phyloP scores from a whole-genome alignment of 2,329 filamentous ascomycete genomes.

The Graphilbum fragrans region DNA sequence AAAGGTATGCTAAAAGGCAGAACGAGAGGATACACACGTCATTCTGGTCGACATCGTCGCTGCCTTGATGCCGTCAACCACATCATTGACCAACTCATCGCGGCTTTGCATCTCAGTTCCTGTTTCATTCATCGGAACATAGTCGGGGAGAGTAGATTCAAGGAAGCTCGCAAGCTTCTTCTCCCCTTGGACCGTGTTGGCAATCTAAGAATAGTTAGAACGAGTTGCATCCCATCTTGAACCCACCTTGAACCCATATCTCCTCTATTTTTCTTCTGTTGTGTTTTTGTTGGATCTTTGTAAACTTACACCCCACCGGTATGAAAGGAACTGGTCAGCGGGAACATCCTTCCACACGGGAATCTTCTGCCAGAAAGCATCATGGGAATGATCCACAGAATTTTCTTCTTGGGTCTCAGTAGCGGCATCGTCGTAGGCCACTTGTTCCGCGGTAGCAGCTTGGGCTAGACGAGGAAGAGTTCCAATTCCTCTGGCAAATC shows the following conservation, averaged over 20 bases:
- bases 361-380: conserved; percentile 39
- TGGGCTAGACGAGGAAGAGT: too few species aligned
- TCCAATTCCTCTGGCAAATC: too few species aligned
- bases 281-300: not conserved
- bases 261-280: not conserved
- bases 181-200: conserved; percentile 36
- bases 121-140: conserved; percentile 25
- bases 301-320: conserved; percentile 39
- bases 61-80: conserved; percentile 35
- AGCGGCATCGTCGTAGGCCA: too few species aligned
- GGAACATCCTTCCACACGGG: conserved; percentile 35
- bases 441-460: too few species aligned
- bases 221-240: too few species aligned
- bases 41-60: conserved; percentile 49
- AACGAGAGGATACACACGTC: conserved; percentile 24
- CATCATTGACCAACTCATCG: conserved; percentile 41
- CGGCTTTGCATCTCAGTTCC: conserved; percentile 27
- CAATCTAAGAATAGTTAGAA: too few species aligned
- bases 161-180: conserved; percentile 36
- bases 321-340: conserved; percentile 35
- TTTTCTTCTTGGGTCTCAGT: too few species aligned
- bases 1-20: not conserved
- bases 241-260: too few species aligned
- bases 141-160: conserved; percentile 32
- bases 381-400: too few species aligned